Conservation (phyloP, 345 rosid genomes). For the Aquilaria sinensis region DNA sequence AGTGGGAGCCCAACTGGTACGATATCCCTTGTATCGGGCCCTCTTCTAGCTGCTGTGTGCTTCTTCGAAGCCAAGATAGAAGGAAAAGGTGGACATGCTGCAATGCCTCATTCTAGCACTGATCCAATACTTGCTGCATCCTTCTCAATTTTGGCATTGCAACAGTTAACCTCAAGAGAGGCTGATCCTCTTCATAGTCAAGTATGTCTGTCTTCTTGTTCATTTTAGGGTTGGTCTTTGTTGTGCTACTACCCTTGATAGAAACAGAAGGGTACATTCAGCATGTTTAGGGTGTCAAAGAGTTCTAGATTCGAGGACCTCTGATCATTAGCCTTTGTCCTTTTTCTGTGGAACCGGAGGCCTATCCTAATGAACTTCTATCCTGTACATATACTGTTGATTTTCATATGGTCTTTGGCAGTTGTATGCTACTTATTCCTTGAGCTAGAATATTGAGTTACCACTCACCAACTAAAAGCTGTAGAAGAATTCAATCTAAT, state of each 20-base stretch:
- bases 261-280: not conserved
- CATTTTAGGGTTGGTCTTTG: not conserved
- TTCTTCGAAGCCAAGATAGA: slow-evolving; percentile 50
- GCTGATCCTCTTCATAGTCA: slow-evolving; percentile 68
- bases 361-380: too few species aligned
- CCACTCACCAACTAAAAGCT: too few species aligned
- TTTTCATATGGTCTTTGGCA: too few species aligned
- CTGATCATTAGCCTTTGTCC: too few species aligned
- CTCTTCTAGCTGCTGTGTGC: slow-evolving; percentile 49
- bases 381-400: too few species aligned
- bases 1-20: slow-evolving; percentile 38
- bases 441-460: too few species aligned
- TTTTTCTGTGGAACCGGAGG: too few species aligned
- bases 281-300: not conserved
- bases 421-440: too few species aligned
- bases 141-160: slow-evolving; percentile 67
- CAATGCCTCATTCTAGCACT: slow-evolving; percentile 36
- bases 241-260: not conserved
- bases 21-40: slow-evolving; percentile 50
- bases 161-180: slow-evolving; percentile 76
- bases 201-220: slow-evolving; percentile 18
- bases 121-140: slow-evolving; percentile 74
- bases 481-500: too few species aligned
- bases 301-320: not conserved
- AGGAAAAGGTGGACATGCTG: slow-evolving; percentile 60